A percentile compares a stretch with the other conserved stretches of the same genome.
Evolutionary conservation across 2,329 filamentous ascomycete genomes (phyloP).

Genomic region (Chaetomium sp.): DNA sequence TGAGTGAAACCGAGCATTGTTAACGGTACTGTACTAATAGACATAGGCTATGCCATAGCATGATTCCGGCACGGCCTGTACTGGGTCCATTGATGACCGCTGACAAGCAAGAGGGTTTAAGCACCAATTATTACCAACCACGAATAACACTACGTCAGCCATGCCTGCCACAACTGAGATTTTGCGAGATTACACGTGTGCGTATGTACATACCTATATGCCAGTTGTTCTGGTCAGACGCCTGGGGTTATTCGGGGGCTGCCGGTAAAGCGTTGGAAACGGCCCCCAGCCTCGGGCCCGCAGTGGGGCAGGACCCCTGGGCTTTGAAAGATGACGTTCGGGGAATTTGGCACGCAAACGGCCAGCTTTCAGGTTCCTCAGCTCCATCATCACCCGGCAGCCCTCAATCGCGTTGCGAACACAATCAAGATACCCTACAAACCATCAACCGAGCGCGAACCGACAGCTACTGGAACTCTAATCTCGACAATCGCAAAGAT

Average conservation of each 20-base stretch:
- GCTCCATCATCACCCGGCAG: not conserved
- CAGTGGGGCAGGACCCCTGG: conserved; percentile 18
- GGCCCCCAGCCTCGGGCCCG: not conserved
- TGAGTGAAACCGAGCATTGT: not conserved
- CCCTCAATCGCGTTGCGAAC: not conserved
- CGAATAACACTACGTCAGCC: not conserved
- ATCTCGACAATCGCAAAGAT: conserved; percentile 44
- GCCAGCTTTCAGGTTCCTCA: not conserved
- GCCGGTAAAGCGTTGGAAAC: not conserved
- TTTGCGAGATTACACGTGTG: not conserved
- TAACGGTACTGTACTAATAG: conserved; percentile 7
- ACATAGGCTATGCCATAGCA: conserved; percentile 2
- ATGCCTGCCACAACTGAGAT: not conserved
- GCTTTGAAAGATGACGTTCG: conserved; percentile 19
- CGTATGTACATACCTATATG: not conserved
- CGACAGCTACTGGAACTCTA: not conserved
- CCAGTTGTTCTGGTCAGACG: not conserved
- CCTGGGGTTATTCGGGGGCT: not conserved
- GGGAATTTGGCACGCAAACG: not conserved
- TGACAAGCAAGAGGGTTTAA: not conserved
- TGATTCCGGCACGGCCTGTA: not conserved
- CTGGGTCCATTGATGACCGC: not conserved
- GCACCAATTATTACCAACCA: not conserved
- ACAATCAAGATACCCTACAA: not conserved
- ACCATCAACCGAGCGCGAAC: not conserved